These are phyloP conservation scores for Phlebopus sp. DNA, from an alignment of 1,284 basidiomycete species.

Conservation along the genomic window DNA sequence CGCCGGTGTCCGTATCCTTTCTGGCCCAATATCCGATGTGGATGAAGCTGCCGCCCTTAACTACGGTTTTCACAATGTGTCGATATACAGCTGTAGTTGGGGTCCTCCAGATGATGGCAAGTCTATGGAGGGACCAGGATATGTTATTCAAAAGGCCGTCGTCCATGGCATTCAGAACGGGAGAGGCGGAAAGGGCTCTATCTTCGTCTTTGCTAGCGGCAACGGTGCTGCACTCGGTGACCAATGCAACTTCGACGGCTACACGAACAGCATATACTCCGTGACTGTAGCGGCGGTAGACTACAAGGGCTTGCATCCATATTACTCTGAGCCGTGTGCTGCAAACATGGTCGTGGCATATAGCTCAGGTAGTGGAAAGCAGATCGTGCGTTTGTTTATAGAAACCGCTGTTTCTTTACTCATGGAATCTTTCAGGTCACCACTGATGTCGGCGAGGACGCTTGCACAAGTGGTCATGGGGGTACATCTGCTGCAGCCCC, in stretches of 20 bases:
- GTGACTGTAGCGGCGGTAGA: conserved; percentile 96
- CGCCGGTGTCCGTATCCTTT: conserved; percentile 93
- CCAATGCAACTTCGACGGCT: conserved; percentile 99
- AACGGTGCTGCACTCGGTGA: conserved; percentile 92
- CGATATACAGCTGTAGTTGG: conserved; percentile 97
- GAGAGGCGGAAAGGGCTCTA: conserved; percentile 84
- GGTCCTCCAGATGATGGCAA: conserved; percentile 95
- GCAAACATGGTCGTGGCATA: conserved; percentile 97
- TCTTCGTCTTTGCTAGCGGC: conserved; percentile 98
- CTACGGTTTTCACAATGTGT: conserved; percentile 89
- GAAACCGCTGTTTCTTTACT: conserved; percentile 11
- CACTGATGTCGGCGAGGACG: conserved; percentile 86
- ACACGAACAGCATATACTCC: conserved; percentile 97
- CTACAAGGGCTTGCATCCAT: conserved; percentile 89
- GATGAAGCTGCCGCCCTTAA: conserved; percentile 97
- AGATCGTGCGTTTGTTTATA: conserved; percentile 65
- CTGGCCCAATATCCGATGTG: conserved; percentile 95
- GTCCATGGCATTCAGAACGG: conserved; percentile 94
- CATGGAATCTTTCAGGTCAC: conserved; percentile 65
- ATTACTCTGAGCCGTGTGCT: conserved; percentile 96
- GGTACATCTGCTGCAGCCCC: conserved; percentile 98
- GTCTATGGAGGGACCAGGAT: conserved; percentile 93
- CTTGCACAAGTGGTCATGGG: conserved; percentile 85
- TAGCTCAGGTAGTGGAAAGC: conserved; percentile 92
- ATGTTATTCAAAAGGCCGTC: conserved; percentile 92